Percentiles rank a stretch among this genome's conserved stretches.
These are phyloP conservation scores for Didymellaceae sp. DNA, from an alignment of 2,329 filamentous ascomycete genomes.

Conservation along the genomic window DNA sequence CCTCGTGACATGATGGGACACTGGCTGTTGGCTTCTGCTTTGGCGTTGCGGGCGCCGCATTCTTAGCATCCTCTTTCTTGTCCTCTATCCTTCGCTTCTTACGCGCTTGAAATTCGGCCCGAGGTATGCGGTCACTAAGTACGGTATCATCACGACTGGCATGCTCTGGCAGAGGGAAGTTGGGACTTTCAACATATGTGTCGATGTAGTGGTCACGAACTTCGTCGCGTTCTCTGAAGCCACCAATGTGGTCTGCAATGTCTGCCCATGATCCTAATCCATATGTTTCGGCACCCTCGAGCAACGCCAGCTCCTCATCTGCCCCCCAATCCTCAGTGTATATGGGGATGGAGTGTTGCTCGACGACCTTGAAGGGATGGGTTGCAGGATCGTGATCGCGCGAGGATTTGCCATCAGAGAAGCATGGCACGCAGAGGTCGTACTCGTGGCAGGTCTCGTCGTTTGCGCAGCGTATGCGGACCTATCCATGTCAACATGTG, in stretches of 20 bases:
- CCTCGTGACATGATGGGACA: constrained; percentile 95
- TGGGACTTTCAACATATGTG: constrained; percentile 82
- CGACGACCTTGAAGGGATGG: constrained; percentile 91
- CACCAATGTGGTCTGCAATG: constrained; percentile 96
- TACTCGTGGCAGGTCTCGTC: constrained; percentile 86
- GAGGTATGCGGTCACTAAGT: constrained; percentile 78
- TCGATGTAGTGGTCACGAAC: constrained; percentile 92
- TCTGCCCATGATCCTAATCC: constrained; percentile 97
- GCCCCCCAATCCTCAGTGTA: constrained; percentile 96
- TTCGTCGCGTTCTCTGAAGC: constrained; percentile 92
- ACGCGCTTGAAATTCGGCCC: constrained; percentile 89
- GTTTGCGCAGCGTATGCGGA: constrained; percentile 87
- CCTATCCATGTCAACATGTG: constrained; percentile 59
- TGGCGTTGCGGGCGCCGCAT: constrained; percentile 79
- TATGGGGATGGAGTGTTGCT: constrained; percentile 97
- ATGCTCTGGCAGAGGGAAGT: constrained; percentile 85
- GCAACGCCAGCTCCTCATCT: constrained; percentile 89
- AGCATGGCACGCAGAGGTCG: constrained; percentile 95
- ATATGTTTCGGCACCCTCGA: constrained; percentile 96
- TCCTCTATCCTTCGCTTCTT: constrained; percentile 96
- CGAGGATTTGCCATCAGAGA: constrained; percentile 79
- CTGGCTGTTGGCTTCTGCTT: constrained; percentile 96
- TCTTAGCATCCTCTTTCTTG: constrained; percentile 84
- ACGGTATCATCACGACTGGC: constrained; percentile 83
- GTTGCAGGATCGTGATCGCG: constrained; percentile 85